phyloP scores from a whole-genome alignment of 768 basidiomycete species.

The Coprinopsis marcescibilis region DNA sequence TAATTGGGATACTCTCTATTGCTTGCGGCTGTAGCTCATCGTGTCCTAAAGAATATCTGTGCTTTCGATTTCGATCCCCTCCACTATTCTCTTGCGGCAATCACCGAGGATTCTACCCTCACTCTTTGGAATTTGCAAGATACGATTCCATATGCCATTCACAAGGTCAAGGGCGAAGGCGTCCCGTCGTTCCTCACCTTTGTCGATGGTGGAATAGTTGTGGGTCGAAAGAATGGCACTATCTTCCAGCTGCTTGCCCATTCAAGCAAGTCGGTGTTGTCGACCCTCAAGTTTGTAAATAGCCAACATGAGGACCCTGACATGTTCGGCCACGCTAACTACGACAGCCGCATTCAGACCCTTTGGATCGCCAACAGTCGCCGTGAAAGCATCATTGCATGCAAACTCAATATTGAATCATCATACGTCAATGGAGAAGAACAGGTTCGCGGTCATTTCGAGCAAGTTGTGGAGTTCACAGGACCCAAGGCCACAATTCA shows the following conservation, averaged over 20 bases:
- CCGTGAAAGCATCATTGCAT: conserved; percentile 77
- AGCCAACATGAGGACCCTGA: conserved; percentile 65
- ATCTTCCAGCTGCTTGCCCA: conserved; percentile 78
- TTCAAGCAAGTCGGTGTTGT: conserved; percentile 65
- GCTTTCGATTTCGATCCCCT: conserved; percentile 82
- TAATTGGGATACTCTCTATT: conserved; percentile 8
- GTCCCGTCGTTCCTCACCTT: conserved; percentile 78
- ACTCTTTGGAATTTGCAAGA: conserved; percentile 82
- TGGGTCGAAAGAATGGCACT: conserved; percentile 81
- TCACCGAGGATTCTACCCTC: conserved; percentile 76
- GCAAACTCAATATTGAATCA: conserved; percentile 67
- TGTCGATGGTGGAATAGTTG: conserved; percentile 79
- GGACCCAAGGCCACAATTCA: conserved; percentile 85
- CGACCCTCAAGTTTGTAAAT: conserved; percentile 75
- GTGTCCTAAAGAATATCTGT: conserved; percentile 53
- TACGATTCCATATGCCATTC: conserved; percentile 66
- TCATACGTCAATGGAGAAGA: conserved; percentile 58
- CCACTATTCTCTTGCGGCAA: conserved; percentile 72
- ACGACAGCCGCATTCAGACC: conserved; percentile 80
- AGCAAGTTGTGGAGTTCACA: conserved; percentile 77
- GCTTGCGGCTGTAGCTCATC: conserved; percentile 7
- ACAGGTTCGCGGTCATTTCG: conserved; percentile 58
- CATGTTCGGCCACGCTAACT: conserved; percentile 86
- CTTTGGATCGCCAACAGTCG: conserved; percentile 86
- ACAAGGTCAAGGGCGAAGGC: conserved; percentile 76